Conservation (phyloP, 2,329 filamentous ascomycete species). For the Hymenoscyphus occultus region DNA sequence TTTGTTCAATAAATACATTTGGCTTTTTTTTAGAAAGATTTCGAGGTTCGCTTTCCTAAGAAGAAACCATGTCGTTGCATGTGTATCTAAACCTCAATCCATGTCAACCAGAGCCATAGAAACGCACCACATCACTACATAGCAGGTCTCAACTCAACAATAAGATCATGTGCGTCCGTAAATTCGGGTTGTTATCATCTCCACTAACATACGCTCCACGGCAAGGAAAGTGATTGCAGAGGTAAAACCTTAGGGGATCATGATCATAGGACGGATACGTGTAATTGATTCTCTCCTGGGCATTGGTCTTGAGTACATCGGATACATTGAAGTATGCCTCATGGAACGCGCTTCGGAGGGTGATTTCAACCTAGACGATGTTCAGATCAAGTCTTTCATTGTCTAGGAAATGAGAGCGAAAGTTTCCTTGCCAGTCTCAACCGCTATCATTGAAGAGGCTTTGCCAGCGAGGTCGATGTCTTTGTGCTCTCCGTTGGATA, state of each 20-base stretch:
- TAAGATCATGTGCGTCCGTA: neutral
- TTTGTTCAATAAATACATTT: neutral
- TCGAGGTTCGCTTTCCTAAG: neutral
- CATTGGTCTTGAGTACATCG: neutral
- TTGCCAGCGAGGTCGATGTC: neutral
- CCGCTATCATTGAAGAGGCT: neutral
- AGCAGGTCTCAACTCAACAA: neutral
- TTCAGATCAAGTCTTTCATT: neutral
- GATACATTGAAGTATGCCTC: neutral
- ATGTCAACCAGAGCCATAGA: neutral
- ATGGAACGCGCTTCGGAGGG: neutral
- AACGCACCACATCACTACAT: neutral
- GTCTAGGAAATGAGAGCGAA: neutral
- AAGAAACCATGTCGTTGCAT: neutral
- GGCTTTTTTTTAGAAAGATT: neutral
- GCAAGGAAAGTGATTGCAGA: neutral
- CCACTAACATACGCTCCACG: neutral
- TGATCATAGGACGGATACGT: neutral
- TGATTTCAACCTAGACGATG: neutral
- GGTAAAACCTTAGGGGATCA: neutral
- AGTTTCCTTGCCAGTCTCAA: neutral
- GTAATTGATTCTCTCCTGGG: neutral
- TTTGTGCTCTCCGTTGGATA: neutral
- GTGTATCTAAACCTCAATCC: neutral
- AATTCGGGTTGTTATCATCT: neutral